These are phyloP conservation scores for Yamadazyma kanchanaburiensis DNA, from an alignment of 1,139 yeast genomes.

Conservation along the genomic window DNA sequence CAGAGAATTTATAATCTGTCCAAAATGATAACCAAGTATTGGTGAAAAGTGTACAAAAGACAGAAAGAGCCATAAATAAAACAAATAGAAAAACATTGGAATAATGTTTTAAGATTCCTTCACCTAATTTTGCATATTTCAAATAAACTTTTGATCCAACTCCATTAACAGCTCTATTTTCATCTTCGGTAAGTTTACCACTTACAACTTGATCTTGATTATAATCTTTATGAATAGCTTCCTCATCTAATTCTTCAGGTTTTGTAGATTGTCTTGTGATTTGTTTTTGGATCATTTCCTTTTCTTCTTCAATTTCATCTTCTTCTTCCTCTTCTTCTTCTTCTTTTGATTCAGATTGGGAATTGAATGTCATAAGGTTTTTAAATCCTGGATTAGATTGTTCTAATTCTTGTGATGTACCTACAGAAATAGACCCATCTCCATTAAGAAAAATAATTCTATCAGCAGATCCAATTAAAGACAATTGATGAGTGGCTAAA, in stretches of 20 bases:
- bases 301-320: slow-evolving; percentile 17
- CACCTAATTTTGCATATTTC: slow-evolving; percentile 54
- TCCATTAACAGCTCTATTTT: slow-evolving; percentile 38
- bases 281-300: slow-evolving; percentile 11
- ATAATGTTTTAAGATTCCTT: slow-evolving; percentile 37
- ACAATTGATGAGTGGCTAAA: slow-evolving; percentile 47
- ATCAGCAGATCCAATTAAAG: slow-evolving; percentile 42
- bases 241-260: slow-evolving; percentile 17
- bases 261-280: slow-evolving; percentile 11
- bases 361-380: slow-evolving; percentile 17
- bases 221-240: slow-evolving; percentile 13
- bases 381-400: slow-evolving; percentile 17
- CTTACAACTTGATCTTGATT: slow-evolving; percentile 15
- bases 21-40: slow-evolving; percentile 88
- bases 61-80: slow-evolving; percentile 34
- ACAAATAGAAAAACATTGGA: slow-evolving; percentile 7
- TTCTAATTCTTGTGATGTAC: slow-evolving; percentile 36
- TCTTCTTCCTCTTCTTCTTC: slow-evolving; percentile 17
- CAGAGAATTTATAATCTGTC: slow-evolving; percentile 56
- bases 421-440: slow-evolving; percentile 36
- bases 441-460: slow-evolving; percentile 38
- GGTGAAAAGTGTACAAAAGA: slow-evolving; percentile 63
- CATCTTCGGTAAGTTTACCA: slow-evolving; percentile 30
- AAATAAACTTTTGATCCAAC: slow-evolving; percentile 25
- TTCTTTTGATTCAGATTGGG: slow-evolving; percentile 17